These are phyloP conservation scores for Fusarium hostae DNA, from an alignment of 2,329 filamentous ascomycete genomes.

Conservation along the genomic window DNA sequence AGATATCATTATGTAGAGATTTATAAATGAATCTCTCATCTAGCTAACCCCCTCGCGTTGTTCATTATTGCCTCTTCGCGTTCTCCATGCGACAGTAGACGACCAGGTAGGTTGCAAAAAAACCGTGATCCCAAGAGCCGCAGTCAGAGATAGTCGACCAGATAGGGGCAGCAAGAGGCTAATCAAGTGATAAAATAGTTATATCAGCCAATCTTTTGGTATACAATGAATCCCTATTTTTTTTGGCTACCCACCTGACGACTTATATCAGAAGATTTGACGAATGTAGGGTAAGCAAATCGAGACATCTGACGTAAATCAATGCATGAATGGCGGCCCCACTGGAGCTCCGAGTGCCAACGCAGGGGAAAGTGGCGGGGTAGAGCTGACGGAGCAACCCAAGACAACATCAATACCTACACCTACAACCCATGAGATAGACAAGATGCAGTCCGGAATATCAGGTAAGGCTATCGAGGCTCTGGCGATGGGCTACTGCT, in stretches of 20 bases:
- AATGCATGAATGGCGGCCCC: slow-evolving; percentile 33
- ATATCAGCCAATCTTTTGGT: too few relatives aligned
- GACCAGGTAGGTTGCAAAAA: too few relatives aligned
- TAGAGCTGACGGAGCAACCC: slow-evolving; percentile 39
- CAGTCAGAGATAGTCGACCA: too few relatives aligned
- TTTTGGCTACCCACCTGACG: too few relatives aligned
- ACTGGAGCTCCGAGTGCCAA: slow-evolving; percentile 32
- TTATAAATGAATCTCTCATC: rapidly evolving
- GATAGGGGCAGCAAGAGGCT: too few relatives aligned
- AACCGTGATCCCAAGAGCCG: too few relatives aligned
- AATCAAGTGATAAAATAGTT: too few relatives aligned
- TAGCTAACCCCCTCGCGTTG: rapidly evolving
- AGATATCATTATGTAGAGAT: background rate
- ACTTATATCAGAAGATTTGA: too few relatives aligned
- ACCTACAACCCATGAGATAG: slow-evolving; percentile 2
- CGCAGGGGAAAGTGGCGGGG: slow-evolving; percentile 41
- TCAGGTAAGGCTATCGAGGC: slow-evolving; percentile 63
- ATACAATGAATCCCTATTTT: too few relatives aligned
- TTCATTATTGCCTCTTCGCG: too few relatives aligned
- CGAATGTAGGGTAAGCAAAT: slow-evolving; percentile 35
- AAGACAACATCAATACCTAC: slow-evolving; percentile 27
- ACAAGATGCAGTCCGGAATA: slow-evolving; percentile 80
- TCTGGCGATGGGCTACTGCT: background rate
- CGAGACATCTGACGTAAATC: slow-evolving; percentile 6
- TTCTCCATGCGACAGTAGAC: too few relatives aligned